These are phyloP conservation scores for Kodamaea nitidulidarum DNA, from an alignment of 805 yeast species.

Conservation along the genomic window DNA sequence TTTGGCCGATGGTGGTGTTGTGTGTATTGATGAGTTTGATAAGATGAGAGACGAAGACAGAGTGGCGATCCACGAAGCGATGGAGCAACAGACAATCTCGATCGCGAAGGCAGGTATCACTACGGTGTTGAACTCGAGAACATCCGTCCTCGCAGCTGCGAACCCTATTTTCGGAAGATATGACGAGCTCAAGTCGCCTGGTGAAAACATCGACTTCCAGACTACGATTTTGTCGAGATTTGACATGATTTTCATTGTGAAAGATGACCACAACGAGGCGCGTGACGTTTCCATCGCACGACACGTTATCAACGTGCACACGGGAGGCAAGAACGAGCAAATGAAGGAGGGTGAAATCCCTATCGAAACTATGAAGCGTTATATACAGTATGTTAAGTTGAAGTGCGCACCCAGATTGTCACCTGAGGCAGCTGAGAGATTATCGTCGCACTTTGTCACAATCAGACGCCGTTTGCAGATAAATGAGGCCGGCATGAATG, in stretches of 20 bases:
- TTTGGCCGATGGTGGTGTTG: conserved; percentile 98
- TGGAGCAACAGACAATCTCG: conserved; percentile 99
- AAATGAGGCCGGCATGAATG: conserved; percentile 77
- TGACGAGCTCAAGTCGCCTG: conserved; percentile 93
- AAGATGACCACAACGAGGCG: conserved; percentile 85
- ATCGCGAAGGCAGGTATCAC: conserved; percentile 99
- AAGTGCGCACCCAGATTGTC: conserved; percentile 92
- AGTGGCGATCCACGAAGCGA: conserved; percentile 98
- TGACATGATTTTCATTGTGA: conserved; percentile 96
- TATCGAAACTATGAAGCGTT: conserved; percentile 84
- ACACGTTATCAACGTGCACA: conserved; percentile 93
- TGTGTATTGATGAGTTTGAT: conserved; percentile 98
- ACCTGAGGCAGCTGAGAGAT: conserved; percentile 82
- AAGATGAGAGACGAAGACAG: conserved; percentile 99
- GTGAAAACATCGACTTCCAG: conserved; percentile 97
- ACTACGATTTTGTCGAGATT: conserved; percentile 95
- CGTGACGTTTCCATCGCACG: conserved; percentile 88
- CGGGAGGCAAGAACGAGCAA: conserved; percentile 52
- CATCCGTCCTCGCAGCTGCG: conserved; percentile 96
- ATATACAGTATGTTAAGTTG: conserved; percentile 82
- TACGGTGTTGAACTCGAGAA: conserved; percentile 91
- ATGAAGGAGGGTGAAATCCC: conserved; percentile 80
- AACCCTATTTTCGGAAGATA: conserved; percentile 96
- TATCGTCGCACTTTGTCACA: conserved; percentile 88
- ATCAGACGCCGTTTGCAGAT: conserved; percentile 80